phyloP scores from a whole-genome alignment of 352 stramenopile genomes.

The Phytophthora hybrid region DNA sequence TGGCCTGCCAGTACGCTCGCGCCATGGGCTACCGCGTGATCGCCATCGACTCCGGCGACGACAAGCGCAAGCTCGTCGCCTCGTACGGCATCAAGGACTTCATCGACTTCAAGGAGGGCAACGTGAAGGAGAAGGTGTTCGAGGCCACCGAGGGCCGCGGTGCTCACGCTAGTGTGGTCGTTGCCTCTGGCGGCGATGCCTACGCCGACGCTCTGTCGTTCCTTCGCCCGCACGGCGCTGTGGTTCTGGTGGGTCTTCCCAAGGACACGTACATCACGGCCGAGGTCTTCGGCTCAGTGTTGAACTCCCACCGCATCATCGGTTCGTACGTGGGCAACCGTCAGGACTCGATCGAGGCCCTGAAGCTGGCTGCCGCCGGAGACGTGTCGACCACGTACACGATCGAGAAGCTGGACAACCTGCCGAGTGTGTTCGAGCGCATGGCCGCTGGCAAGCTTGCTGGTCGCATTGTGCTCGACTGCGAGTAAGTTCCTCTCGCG shows the following conservation, averaged over 20 bases:
- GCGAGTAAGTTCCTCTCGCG: constrained; percentile 33
- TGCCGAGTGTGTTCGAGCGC: constrained; percentile 55
- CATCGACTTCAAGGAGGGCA: constrained; percentile 70
- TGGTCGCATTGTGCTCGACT: constrained; percentile 51
- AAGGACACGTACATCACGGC: constrained; percentile 55
- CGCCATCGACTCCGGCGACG: constrained; percentile 67
- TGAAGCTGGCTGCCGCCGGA: constrained; percentile 57
- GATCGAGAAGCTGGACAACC: constrained; percentile 51
- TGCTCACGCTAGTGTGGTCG: constrained; percentile 73
- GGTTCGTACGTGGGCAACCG: constrained; percentile 61
- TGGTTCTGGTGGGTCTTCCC: constrained; percentile 74
- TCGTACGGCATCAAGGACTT: constrained; percentile 76
- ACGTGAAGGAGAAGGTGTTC: constrained; percentile 52
- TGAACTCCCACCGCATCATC: constrained; percentile 55
- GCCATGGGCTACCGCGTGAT: constrained; percentile 77
- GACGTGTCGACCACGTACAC: constrained; percentile 57
- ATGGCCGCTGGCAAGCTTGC: constrained; percentile 43
- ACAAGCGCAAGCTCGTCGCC: constrained; percentile 67
- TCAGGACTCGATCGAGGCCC: constrained; percentile 57
- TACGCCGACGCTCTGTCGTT: constrained; percentile 64
- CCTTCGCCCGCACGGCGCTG: constrained; percentile 68
- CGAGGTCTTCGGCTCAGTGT: constrained; percentile 48
- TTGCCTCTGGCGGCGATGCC: constrained; percentile 65
- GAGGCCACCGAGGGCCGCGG: constrained; percentile 50
- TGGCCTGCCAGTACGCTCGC: constrained; percentile 78